A percentile compares a stretch with the other conserved stretches of the same genome.
phyloP scores from a whole-genome alignment of 2,329 filamentous ascomycete genomes.

The Aspergillus sp. region DNA sequence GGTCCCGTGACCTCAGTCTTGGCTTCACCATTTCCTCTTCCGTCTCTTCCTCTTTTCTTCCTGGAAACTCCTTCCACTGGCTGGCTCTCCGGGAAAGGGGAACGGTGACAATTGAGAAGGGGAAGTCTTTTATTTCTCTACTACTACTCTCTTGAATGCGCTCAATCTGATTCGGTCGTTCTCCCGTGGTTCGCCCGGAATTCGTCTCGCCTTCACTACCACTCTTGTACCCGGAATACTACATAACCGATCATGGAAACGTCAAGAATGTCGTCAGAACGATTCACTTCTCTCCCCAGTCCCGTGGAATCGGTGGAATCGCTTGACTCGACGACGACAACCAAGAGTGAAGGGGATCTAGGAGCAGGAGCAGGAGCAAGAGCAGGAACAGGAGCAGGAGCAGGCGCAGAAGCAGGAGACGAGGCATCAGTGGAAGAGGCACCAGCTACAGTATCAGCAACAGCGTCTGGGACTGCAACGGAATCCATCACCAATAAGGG shows the following conservation, averaged over 20 bases:
- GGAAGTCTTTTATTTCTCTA: not conserved
- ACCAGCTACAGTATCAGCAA: not conserved
- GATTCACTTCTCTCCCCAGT: conserved; percentile 15
- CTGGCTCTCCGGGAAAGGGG: too few relatives aligned
- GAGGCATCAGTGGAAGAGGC: too few relatives aligned
- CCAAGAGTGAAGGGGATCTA: too few relatives aligned
- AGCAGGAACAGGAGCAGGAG: too few relatives aligned
- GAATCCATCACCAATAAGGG: conserved; percentile 14
- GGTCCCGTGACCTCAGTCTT: conserved; percentile 1
- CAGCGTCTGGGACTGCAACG: not conserved
- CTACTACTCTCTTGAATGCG: not conserved
- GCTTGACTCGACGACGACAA: conserved; percentile 10
- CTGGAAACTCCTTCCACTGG: conserved; percentile 2
- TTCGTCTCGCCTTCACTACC: not conserved
- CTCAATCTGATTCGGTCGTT: not conserved
- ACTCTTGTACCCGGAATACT: not conserved
- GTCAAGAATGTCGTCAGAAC: conserved; percentile 13
- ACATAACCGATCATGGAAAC: conserved; percentile 10
- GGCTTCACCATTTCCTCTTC: conserved; percentile 7
- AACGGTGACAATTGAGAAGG: too few relatives aligned
- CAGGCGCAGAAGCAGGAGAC: too few relatives aligned
- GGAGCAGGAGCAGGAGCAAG: too few relatives aligned
- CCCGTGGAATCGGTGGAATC: conserved; percentile 13
- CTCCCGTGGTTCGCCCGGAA: not conserved
- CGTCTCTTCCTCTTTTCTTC: conserved; percentile 1